Evolutionary conservation across 768 basidiomycete species (phyloP).

Genomic region (Phlebiopsis gigantea): DNA sequence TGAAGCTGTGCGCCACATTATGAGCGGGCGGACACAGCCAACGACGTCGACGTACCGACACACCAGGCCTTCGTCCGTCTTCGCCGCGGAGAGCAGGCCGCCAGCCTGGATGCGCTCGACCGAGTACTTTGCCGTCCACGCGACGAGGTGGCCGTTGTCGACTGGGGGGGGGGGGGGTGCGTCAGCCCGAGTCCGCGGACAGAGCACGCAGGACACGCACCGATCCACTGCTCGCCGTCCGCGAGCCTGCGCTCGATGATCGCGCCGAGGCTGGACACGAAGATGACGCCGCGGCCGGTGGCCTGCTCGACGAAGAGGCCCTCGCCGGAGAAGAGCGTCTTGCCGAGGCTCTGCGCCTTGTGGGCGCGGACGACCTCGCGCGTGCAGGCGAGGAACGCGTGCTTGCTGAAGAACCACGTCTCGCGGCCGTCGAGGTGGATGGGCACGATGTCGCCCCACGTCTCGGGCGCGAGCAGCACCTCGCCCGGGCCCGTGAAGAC

Average conservation of each 20-base stretch:
- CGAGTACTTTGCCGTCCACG: conserved; percentile 29
- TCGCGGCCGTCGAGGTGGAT: conserved; percentile 24
- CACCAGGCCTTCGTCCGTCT: conserved; percentile 29
- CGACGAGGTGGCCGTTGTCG: conserved; percentile 31
- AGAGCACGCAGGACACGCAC: conserved; percentile 7
- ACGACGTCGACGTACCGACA: conserved; percentile 21
- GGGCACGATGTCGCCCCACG: conserved; percentile 30
- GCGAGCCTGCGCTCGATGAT: conserved; percentile 24
- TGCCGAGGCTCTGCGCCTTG: conserved; percentile 26
- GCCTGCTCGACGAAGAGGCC: conserved; percentile 26
- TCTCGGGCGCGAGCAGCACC: conserved; percentile 28
- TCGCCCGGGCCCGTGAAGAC: conserved; percentile 27
- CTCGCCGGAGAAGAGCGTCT: conserved; percentile 29
- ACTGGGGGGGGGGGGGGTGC: conserved; percentile 9
- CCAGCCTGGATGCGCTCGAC: conserved; percentile 29
- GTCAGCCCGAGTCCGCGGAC: background rate
- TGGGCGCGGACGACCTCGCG: conserved; percentile 19
- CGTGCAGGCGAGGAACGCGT: conserved; percentile 28
- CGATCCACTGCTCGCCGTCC: conserved; percentile 29
- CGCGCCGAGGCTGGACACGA: conserved; percentile 28
- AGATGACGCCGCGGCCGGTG: conserved; percentile 24
- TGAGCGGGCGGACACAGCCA: background rate
- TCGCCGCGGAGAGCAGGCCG: conserved; percentile 23
- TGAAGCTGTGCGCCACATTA: conserved; percentile 20
- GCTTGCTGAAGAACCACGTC: conserved; percentile 25